Percentiles rank a stretch among this genome's conserved stretches.
These are phyloP conservation scores for Thermothielavioides terrestris DNA, from an alignment of 495 filamentous ascomycete species.

Conservation along the genomic window DNA sequence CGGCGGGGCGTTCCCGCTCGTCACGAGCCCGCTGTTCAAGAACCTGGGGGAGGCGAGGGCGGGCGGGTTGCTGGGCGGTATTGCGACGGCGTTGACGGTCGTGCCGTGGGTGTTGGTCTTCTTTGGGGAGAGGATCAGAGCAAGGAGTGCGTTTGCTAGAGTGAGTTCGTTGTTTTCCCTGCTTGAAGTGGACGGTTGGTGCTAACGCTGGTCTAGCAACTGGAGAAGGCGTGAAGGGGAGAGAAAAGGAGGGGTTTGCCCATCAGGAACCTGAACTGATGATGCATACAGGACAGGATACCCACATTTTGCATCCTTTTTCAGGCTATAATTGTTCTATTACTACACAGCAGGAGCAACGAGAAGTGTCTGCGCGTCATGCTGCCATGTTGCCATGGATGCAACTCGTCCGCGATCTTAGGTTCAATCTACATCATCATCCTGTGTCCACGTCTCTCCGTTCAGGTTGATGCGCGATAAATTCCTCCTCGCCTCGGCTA, in stretches of 20 bases:
- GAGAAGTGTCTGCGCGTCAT: too few species aligned
- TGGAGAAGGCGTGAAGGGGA: not conserved
- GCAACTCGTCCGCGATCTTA: not conserved
- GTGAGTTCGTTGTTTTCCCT: slow-evolving; percentile 2
- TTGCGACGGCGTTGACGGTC: slow-evolving; percentile 60
- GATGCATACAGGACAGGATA: not conserved
- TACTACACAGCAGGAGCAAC: too few species aligned
- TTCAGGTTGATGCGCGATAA: slow-evolving; percentile 6
- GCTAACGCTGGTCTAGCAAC: slow-evolving; percentile 6
- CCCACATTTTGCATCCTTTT: not conserved
- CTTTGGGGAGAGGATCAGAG: slow-evolving; percentile 70
- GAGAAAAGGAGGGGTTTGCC: too few species aligned
- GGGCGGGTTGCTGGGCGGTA: slow-evolving; percentile 64
- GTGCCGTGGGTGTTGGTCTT: slow-evolving; percentile 84
- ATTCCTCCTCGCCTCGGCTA: slow-evolving; percentile 20
- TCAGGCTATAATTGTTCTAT: too few species aligned
- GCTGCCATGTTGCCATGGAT: too few species aligned
- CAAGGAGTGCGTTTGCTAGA: slow-evolving; percentile 64
- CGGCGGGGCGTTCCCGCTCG: slow-evolving; percentile 72
- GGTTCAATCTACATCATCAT: slow-evolving; percentile 29
- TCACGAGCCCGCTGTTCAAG: slow-evolving; percentile 62
- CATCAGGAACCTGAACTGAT: not conserved
- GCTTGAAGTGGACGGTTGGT: not conserved
- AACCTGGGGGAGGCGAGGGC: slow-evolving; percentile 65
- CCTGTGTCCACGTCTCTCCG: slow-evolving; percentile 3